Conservation (phyloP, 768 basidiomycete species). For the Scleroderma bovista region DNA sequence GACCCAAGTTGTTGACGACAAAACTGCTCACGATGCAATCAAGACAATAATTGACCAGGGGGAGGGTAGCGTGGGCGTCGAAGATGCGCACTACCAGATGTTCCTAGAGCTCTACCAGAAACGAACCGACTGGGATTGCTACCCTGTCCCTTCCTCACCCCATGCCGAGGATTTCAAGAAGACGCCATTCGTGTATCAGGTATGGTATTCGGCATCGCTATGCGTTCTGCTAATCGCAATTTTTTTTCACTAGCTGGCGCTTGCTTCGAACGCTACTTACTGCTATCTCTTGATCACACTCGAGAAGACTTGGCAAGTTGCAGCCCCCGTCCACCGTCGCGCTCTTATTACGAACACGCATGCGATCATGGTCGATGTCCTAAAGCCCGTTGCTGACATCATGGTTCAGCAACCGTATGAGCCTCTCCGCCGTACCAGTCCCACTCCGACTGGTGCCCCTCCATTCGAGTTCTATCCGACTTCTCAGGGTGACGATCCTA, state of each 20-base stretch:
- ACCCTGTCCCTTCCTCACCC: slow-evolving; percentile 4
- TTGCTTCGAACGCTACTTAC: slow-evolving; percentile 13
- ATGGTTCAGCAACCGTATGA: slow-evolving; percentile 8
- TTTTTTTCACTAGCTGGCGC: slow-evolving; percentile 5
- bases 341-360: slow-evolving; percentile 7
- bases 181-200: slow-evolving; percentile 2
- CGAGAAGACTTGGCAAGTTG: slow-evolving; percentile 6
- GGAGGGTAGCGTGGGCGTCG: slow-evolving; percentile 12
- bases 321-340: slow-evolving; percentile 1
- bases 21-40: slow-evolving; percentile 8
- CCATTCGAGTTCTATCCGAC: slow-evolving; percentile 9
- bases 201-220: neutral
- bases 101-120: slow-evolving; percentile 12
- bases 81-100: slow-evolving; percentile 13
- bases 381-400: slow-evolving; percentile 4
- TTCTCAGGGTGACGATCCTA: neutral
- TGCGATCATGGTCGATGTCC: slow-evolving; percentile 10
- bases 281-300: slow-evolving; percentile 15
- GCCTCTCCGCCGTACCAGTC: too few species aligned
- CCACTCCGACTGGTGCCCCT: slow-evolving; percentile 5
- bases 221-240: neutral
- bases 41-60: slow-evolving; percentile 15
- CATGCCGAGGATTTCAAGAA: slow-evolving; percentile 3
- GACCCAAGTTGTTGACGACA: slow-evolving; percentile 7
- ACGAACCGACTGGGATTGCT: slow-evolving; percentile 7